Evolutionary conservation across 768 basidiomycete species (phyloP).

Genomic region (Tylopilus cervinicoccineus): DNA sequence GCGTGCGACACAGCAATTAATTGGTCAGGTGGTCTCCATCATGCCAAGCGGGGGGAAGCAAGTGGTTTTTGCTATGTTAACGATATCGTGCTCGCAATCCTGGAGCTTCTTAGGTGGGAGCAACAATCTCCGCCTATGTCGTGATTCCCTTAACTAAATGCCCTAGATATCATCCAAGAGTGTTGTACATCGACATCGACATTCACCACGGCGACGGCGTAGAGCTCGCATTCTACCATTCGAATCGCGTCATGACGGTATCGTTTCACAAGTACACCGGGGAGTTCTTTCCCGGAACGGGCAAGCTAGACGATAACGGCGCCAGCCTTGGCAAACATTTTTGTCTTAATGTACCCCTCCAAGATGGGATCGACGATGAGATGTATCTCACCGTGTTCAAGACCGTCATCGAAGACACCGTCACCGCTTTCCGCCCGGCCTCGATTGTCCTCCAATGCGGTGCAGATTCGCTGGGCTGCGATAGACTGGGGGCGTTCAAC

Average conservation of each 20-base stretch:
- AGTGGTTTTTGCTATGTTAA: conserved; percentile 99
- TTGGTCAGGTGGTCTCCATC: conserved; percentile 98
- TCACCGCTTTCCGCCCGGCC: conserved; percentile 82
- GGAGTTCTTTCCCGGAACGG: conserved; percentile 98
- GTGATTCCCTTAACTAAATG: background rate
- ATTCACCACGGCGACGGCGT: conserved; percentile 99
- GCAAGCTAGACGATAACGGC: conserved; percentile 92
- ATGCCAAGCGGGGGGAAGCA: conserved; percentile 96
- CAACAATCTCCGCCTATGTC: background rate
- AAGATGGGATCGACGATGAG: conserved; percentile 96
- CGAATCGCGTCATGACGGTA: conserved; percentile 97
- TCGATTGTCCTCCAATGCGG: conserved; percentile 96
- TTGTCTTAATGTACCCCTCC: conserved; percentile 89
- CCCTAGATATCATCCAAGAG: conserved; percentile 82
- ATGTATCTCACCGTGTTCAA: conserved; percentile 96
- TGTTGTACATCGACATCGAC: conserved; percentile 98
- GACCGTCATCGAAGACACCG: conserved; percentile 91
- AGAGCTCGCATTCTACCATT: conserved; percentile 95
- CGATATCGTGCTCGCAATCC: conserved; percentile 90
- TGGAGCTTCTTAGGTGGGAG: conserved; percentile 80
- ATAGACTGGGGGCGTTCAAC: conserved; percentile 95
- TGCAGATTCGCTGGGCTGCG: conserved; percentile 93
- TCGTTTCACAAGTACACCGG: conserved; percentile 99
- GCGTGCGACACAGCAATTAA: conserved; percentile 96
- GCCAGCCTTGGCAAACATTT: conserved; percentile 90